These are phyloP conservation scores for Aureobasidium leucospermi DNA, from an alignment of 2,329 filamentous ascomycete genomes.

Conservation along the genomic window DNA sequence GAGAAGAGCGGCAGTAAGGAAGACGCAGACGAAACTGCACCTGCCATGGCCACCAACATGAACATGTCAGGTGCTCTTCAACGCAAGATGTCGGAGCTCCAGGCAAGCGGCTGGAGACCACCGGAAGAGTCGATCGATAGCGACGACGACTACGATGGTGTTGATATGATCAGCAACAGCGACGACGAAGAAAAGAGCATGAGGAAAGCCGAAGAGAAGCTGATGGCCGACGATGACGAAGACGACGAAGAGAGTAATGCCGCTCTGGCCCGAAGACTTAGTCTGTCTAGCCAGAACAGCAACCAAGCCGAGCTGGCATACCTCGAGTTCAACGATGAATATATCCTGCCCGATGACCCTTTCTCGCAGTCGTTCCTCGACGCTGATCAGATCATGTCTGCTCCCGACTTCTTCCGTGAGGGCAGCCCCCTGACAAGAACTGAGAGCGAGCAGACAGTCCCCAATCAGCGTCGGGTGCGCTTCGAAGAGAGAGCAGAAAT, in stretches of 20 bases:
- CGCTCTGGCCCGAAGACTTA: slow-evolving; percentile 20
- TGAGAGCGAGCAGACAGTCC: slow-evolving; percentile 19
- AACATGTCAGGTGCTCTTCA: slow-evolving; percentile 20
- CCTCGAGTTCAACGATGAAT: slow-evolving; percentile 15
- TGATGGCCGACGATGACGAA: slow-evolving; percentile 15
- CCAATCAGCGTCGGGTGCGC: slow-evolving; percentile 27
- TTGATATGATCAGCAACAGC: slow-evolving; percentile 26
- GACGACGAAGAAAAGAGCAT: slow-evolving; percentile 21
- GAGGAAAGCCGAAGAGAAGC: slow-evolving; percentile 18
- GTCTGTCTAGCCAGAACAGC: slow-evolving; percentile 20
- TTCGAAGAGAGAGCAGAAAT: slow-evolving; percentile 27
- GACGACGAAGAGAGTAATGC: slow-evolving; percentile 18
- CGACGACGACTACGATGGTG: slow-evolving; percentile 24
- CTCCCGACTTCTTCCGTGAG: slow-evolving; percentile 9
- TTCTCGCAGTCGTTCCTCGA: slow-evolving; percentile 12
- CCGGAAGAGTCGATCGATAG: slow-evolving; percentile 18
- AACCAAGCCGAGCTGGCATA: slow-evolving; percentile 16
- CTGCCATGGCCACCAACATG: slow-evolving; percentile 4
- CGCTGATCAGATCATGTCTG: slow-evolving; percentile 2
- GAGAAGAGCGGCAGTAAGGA: slow-evolving; percentile 4
- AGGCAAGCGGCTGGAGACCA: slow-evolving; percentile 19
- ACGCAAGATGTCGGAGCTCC: slow-evolving; percentile 18
- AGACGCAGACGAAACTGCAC: slow-evolving; percentile 14
- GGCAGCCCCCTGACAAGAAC: slow-evolving; percentile 1
- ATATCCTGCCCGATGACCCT: slow-evolving; percentile 5